These are phyloP conservation scores for Euphorbia corollata DNA, from an alignment of 441 rosid species.

Conservation along the genomic window DNA sequence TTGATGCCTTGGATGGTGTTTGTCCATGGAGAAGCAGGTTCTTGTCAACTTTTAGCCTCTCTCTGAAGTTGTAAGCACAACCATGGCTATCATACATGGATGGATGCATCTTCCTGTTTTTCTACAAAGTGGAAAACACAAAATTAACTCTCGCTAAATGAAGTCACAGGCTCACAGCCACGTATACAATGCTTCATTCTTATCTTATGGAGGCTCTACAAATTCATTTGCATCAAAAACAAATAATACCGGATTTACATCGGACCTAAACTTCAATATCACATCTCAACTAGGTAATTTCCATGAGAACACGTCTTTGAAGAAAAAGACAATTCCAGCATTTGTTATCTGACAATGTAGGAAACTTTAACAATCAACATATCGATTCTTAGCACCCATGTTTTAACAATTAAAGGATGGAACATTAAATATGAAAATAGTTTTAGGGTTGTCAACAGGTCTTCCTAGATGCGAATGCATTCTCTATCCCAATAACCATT, in stretches of 20 bases:
- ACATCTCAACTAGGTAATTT: conserved; percentile 10
- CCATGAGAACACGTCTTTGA: background rate
- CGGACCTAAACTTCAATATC: background rate
- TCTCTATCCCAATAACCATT: too few relatives aligned
- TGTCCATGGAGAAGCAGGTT: conserved; percentile 20
- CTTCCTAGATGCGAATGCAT: too few relatives aligned
- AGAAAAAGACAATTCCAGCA: background rate
- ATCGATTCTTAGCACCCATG: background rate
- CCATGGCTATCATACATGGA: conserved; percentile 68
- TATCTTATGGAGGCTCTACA: background rate
- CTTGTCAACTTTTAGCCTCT: conserved; percentile 40
- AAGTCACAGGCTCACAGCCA: background rate
- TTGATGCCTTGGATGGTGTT: conserved; percentile 19
- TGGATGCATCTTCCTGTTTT: conserved; percentile 72
- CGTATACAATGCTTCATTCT: background rate
- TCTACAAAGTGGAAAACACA: conserved; percentile 35
- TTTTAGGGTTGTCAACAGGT: too few relatives aligned
- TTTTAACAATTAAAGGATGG: background rate
- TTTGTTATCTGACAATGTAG: background rate
- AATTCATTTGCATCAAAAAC: too few relatives aligned
- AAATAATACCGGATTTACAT: background rate
- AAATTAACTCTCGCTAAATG: background rate
- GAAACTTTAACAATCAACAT: background rate
- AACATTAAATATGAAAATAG: background rate
- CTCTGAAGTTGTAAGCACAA: conserved; percentile 65